Conservation (phyloP, 176 grass and related monocot genomes). For the Leersia perrieri region DNA sequence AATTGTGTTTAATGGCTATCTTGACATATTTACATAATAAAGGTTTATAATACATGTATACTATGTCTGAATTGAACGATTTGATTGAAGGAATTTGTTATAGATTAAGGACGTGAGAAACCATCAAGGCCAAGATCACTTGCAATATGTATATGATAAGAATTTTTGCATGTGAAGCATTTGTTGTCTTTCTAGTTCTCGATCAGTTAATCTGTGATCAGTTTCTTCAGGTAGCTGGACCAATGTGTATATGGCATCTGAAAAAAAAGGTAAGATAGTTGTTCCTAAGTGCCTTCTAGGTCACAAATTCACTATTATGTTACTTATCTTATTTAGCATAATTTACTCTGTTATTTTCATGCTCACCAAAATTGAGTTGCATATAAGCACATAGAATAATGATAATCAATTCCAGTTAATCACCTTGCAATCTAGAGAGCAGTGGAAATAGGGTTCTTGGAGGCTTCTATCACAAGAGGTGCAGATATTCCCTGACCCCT, state of each 20-base stretch:
- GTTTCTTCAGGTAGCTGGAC: constrained; percentile 5
- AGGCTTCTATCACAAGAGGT: constrained; percentile 94
- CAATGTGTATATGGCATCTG: constrained; percentile 22
- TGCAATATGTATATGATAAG: neutral
- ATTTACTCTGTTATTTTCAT: constrained; percentile 10
- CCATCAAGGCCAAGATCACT: neutral
- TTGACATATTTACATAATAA: neutral
- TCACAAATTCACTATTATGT: constrained; percentile 20
- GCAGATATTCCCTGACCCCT: constrained; percentile 90
- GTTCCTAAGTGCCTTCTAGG: constrained; percentile 26
- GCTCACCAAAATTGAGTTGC: neutral
- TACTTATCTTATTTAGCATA: constrained; percentile 20
- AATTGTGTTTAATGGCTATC: neutral
- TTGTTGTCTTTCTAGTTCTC: constrained; percentile 12
- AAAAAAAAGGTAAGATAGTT: constrained; percentile 15
- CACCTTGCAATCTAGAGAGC: constrained; percentile 96
- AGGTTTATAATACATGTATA: neutral
- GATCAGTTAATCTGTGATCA: neutral
- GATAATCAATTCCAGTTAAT: constrained; percentile 19
- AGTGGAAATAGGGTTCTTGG: constrained; percentile 95
- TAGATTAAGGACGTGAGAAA: neutral
- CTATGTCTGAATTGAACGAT: neutral
- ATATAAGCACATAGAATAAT: constrained; percentile 13
- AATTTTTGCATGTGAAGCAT: neutral
- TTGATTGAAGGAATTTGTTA: neutral